Evolutionary conservation across 2,329 filamentous ascomycete species (phyloP).

Genomic region (Didymella sp.): DNA sequence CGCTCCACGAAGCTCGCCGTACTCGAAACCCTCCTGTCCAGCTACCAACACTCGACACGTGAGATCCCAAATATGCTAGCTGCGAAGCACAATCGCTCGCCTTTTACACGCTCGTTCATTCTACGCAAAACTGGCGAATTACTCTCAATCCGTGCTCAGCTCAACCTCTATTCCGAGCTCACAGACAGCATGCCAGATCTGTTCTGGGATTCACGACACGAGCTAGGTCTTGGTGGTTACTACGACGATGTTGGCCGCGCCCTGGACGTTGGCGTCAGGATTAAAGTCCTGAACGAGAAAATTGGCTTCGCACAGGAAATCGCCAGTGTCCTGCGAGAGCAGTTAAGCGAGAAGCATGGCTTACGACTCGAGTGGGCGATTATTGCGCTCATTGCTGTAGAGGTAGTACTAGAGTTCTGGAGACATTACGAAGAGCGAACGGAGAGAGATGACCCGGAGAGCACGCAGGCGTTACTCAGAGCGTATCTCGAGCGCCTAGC

Average conservation of each 20-base stretch:
- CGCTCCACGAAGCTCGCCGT: constrained; percentile 93
- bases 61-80: constrained; percentile 81
- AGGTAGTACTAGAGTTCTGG: constrained; percentile 86
- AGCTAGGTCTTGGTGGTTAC: constrained; percentile 89
- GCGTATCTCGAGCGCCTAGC: constrained; percentile 39
- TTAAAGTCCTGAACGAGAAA: constrained; percentile 91
- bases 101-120: constrained; percentile 76
- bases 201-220: constrained; percentile 92
- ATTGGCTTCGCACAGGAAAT: constrained; percentile 98
- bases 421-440: constrained; percentile 70
- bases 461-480: constrained; percentile 51
- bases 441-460: constrained; percentile 52
- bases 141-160: constrained; percentile 83
- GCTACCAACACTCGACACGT: constrained; percentile 87
- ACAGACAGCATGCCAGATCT: constrained; percentile 94
- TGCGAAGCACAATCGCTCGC: constrained; percentile 60
- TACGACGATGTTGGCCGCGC: constrained; percentile 92
- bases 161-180: constrained; percentile 96
- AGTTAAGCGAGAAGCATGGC: constrained; percentile 88
- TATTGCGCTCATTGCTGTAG: constrained; percentile 89
- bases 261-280: constrained; percentile 88
- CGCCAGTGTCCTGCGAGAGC: constrained; percentile 83
- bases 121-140: constrained; percentile 93
- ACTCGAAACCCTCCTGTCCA: constrained; percentile 79
- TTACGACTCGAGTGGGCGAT: constrained; percentile 93